Base-by-base conservation (phyloP, 2,329 filamentous ascomycete genomes). In the Thielaviopsis populi region DNA sequence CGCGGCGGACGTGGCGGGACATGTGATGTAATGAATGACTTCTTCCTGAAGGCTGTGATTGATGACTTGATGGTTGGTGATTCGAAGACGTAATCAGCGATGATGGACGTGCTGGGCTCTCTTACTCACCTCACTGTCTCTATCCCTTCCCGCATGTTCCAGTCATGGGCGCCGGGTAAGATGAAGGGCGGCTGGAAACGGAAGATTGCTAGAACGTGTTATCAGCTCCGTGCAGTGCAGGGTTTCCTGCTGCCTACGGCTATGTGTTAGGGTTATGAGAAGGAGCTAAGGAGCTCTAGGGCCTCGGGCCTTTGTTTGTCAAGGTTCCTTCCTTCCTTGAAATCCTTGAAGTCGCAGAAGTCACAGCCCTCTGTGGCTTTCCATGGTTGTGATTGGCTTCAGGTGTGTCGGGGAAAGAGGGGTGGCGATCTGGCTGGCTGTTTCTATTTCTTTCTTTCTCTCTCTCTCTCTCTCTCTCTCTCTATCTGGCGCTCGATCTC, bases 291-390 rank as follows among this genome's bases (percentile, higher is more conserved):
- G 17, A 33, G 42, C n/a, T 46, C 4, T 33, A n/a, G 50, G 50
- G 50, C 27, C 50, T 54, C 50, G 50, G 50, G 50, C 50, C 50
- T 54, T 54, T 54, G 50, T 54, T 54, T 54, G 50, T 54, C 50
- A 54, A 54, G 50, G 30, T 30, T 54, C 50, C 50, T 54, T 53
- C 48, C 22, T 53, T 54, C 24, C 30, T 54, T 30, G 27, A 22
- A 33, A 33, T 30, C 27, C 27, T 33, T 37, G 50, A n/a, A 33
- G 50, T 54, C 24, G 33, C 50, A 54, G 50, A n/a, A 33, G 50
- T 54, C 24, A 54, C 50, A 54, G 50, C 50, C 50, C 24, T 54
- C 50, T 54, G 24, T 22, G 17, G 13, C 17, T 27, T 50, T 50
- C 24, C 10, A 10, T 50, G 46, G 50, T 33, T 54, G 24, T 54